These are phyloP conservation scores for Trebouxiophyceae sp. DNA, from an alignment of 163 green algal species.

Conservation along the genomic window DNA sequence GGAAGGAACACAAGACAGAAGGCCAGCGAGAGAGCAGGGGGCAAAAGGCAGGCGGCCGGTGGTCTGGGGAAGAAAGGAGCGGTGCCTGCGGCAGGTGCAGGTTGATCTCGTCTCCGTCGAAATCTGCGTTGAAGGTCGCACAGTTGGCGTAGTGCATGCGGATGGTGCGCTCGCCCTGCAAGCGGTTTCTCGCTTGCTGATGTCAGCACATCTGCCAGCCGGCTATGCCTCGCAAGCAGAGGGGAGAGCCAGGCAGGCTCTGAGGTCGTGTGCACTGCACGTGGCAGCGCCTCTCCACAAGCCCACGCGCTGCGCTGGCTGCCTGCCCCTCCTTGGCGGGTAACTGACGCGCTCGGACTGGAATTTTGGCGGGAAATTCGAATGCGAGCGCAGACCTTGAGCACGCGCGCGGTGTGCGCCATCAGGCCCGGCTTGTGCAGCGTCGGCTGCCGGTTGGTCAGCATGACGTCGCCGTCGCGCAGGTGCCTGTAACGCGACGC, in stretches of 20 bases:
- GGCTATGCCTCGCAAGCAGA: not conserved
- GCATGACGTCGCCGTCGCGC: constrained; percentile 89
- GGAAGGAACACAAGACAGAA: too few relatives aligned
- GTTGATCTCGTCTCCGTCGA: constrained; percentile 99
- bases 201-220: not conserved
- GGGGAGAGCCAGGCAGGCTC: not conserved
- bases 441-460: constrained; percentile 97
- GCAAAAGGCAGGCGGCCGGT: too few relatives aligned
- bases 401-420: constrained; percentile 81
- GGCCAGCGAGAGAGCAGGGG: too few relatives aligned
- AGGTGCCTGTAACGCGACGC: constrained; percentile 94
- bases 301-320: too few relatives aligned
- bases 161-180: constrained; percentile 89
- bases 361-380: too few relatives aligned
- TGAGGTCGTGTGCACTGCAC: not conserved
- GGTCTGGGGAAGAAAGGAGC: too few relatives aligned
- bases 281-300: too few relatives aligned
- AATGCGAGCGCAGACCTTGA: constrained; percentile 39
- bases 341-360: too few relatives aligned
- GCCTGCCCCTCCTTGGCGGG: too few relatives aligned
- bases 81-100: constrained; percentile 93
- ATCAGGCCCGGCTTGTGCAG: constrained; percentile 96
- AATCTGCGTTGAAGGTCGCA: constrained; percentile 98
- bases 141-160: constrained; percentile 99
- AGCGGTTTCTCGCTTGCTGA: too few relatives aligned